These are phyloP conservation scores for Setaria italica DNA, from an alignment of 202 grass and related monocot genomes.

Conservation along the genomic window DNA sequence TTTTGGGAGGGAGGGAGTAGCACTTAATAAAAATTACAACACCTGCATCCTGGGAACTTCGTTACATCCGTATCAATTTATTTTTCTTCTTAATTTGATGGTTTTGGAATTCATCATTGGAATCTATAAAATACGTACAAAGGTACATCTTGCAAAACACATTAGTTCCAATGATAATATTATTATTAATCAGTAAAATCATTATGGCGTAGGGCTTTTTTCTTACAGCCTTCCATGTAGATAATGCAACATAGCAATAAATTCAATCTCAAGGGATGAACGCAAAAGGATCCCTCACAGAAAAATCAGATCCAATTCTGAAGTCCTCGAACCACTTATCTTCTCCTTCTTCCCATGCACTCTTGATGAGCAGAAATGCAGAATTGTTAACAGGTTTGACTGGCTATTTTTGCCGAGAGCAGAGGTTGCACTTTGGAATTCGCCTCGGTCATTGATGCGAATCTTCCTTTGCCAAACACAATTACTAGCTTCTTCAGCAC, in stretches of 20 bases:
- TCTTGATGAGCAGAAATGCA: neutral
- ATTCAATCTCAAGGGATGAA: slow-evolving; percentile 25
- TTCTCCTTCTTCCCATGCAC: neutral
- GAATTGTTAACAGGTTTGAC: neutral
- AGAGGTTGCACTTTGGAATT: slow-evolving; percentile 14
- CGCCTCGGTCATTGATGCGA: neutral
- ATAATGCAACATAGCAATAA: slow-evolving; percentile 18
- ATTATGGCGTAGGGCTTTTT: too few relatives aligned
- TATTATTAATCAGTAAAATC: too few relatives aligned
- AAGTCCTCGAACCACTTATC: neutral
- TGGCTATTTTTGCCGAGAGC: neutral
- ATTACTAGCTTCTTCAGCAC: neutral
- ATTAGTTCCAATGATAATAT: too few relatives aligned
- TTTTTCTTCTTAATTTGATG: neutral
- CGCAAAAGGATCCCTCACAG: neutral
- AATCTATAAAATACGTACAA: too few relatives aligned
- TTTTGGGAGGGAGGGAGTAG: too few relatives aligned
- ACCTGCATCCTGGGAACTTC: neutral
- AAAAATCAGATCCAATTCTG: neutral
- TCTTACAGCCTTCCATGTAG: neutral
- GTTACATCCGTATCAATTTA: neutral
- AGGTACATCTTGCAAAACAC: too few relatives aligned
- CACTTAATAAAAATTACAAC: too few relatives aligned
- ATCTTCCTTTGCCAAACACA: slow-evolving; percentile 13
- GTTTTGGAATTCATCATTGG: too few relatives aligned